These are phyloP conservation scores for Cercospora berteroae DNA, from an alignment of 2,329 filamentous ascomycete genomes.

Conservation along the genomic window DNA sequence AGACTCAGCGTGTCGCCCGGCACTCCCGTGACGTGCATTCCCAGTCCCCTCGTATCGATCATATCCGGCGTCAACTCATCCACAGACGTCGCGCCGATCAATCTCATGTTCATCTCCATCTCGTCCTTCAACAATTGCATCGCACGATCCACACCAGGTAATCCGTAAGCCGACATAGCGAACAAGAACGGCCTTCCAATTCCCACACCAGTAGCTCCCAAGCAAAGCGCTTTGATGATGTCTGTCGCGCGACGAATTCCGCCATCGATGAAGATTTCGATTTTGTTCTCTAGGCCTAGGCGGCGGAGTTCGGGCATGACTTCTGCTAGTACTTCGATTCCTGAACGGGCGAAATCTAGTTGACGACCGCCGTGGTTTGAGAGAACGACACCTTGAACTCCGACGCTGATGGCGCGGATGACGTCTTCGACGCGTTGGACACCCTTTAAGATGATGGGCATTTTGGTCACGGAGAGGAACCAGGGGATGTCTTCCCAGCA, in stretches of 20 bases:
- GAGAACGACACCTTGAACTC: slow-evolving; percentile 82
- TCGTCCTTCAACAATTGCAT: slow-evolving; percentile 77
- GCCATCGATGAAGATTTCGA: slow-evolving; percentile 85
- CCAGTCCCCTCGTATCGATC: slow-evolving; percentile 72
- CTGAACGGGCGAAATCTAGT: slow-evolving; percentile 86
- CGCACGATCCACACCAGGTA: slow-evolving; percentile 81
- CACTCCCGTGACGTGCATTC: slow-evolving; percentile 57
- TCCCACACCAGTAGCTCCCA: slow-evolving; percentile 88
- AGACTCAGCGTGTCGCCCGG: slow-evolving; percentile 61
- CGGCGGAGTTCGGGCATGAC: slow-evolving; percentile 69
- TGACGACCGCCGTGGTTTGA: slow-evolving; percentile 96
- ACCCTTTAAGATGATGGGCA: slow-evolving; percentile 96
- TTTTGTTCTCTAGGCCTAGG: slow-evolving; percentile 60
- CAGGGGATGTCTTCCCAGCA: slow-evolving; percentile 85
- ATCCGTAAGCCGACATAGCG: slow-evolving; percentile 90
- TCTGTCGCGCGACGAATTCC: slow-evolving; percentile 88
- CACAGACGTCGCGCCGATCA: slow-evolving; percentile 76
- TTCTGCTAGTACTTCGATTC: slow-evolving; percentile 86
- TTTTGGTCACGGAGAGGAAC: slow-evolving; percentile 76
- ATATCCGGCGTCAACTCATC: slow-evolving; percentile 77
- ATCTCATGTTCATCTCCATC: slow-evolving; percentile 98
- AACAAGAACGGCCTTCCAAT: slow-evolving; percentile 94
- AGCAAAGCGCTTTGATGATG: slow-evolving; percentile 89
- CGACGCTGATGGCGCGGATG: slow-evolving; percentile 69
- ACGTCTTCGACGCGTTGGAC: slow-evolving; percentile 96